Conservation (phyloP, 2,329 filamentous ascomycete genomes). For the Hypoxylon sp. region DNA sequence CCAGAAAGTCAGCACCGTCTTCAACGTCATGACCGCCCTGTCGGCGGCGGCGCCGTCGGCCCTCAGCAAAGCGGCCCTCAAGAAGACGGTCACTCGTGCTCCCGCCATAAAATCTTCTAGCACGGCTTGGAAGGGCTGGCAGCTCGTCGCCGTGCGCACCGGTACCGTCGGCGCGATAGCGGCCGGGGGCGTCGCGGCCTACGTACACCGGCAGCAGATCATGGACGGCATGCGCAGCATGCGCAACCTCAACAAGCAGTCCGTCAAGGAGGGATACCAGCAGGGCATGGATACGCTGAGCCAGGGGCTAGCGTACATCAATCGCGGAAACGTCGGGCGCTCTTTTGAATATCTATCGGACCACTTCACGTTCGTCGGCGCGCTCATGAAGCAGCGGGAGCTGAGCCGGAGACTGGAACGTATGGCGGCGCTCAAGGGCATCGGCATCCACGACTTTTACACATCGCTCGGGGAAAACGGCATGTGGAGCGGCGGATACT, state of each 20-base stretch:
- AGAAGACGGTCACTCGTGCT: slow-evolving; percentile 39
- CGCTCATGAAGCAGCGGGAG: slow-evolving; percentile 79
- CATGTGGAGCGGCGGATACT: slow-evolving; percentile 69
- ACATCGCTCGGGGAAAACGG: slow-evolving; percentile 79
- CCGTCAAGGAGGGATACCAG: slow-evolving; percentile 62
- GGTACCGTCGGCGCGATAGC: slow-evolving; percentile 85
- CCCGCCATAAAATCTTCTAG: slow-evolving; percentile 43
- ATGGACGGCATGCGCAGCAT: slow-evolving; percentile 60
- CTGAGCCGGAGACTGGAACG: slow-evolving; percentile 74
- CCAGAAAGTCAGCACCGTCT: slow-evolving; percentile 66
- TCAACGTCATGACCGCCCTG: slow-evolving; percentile 68
- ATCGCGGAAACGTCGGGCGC: slow-evolving; percentile 69
- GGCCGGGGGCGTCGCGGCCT: slow-evolving; percentile 84
- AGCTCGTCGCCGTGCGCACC: slow-evolving; percentile 79
- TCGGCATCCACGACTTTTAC: slow-evolving; percentile 82
- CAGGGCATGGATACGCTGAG: slow-evolving; percentile 62
- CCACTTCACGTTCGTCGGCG: slow-evolving; percentile 87
- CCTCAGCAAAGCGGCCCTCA: slow-evolving; percentile 55
- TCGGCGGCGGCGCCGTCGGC: slow-evolving; percentile 63
- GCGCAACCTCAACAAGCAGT: slow-evolving; percentile 61
- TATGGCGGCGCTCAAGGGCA: slow-evolving; percentile 68
- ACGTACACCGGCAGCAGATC: slow-evolving; percentile 80
- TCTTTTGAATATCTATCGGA: slow-evolving; percentile 83
- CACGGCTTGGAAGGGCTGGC: slow-evolving; percentile 66
- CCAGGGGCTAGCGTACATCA: slow-evolving; percentile 68